A percentile compares a stretch with the other conserved stretches of the same genome.
phyloP scores from a whole-genome alignment of 371 early-diverging fungal species.

The Mortierella polycephala region DNA sequence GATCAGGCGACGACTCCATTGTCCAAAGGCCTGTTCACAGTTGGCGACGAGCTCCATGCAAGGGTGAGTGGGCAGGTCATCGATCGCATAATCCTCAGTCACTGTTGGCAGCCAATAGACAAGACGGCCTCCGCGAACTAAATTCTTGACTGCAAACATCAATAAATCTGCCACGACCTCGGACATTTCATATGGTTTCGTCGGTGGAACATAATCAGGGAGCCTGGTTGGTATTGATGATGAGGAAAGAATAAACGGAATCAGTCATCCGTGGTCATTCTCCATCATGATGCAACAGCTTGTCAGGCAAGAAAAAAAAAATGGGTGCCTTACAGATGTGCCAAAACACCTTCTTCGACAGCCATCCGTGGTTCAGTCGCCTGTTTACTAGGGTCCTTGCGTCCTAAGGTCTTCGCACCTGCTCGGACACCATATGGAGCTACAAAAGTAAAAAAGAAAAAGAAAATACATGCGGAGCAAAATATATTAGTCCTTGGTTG shows the following conservation, averaged over 20 bases:
- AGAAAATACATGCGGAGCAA: not conserved
- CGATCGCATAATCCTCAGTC: constrained; percentile 81
- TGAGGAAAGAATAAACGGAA: not conserved
- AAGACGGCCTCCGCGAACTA: constrained; percentile 88
- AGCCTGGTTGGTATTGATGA: constrained; percentile 37
- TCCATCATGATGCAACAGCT: not conserved
- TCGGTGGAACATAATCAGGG: constrained; percentile 87
- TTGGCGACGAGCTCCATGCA: constrained; percentile 84
- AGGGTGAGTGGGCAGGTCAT: constrained; percentile 89
- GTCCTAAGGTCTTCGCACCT: constrained; percentile 93
- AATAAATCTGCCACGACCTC: constrained; percentile 88
- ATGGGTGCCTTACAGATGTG: constrained; percentile 59
- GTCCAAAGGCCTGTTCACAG: constrained; percentile 92
- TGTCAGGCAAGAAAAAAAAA: not conserved
- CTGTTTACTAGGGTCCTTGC: constrained; percentile 69
- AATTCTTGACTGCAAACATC: constrained; percentile 82
- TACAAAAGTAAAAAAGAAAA: constrained; percentile 19
- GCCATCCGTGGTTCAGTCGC: constrained; percentile 61
- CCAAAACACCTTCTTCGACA: constrained; percentile 70
- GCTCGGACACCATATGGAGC: constrained; percentile 99
- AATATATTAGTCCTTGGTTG: not conserved
- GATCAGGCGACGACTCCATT: constrained; percentile 93
- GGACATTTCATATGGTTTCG: constrained; percentile 94
- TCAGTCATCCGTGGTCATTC: not conserved
- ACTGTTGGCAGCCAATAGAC: constrained; percentile 97